phyloP scores from a whole-genome alignment of 169 alveolate species.

The Theileria parva region DNA sequence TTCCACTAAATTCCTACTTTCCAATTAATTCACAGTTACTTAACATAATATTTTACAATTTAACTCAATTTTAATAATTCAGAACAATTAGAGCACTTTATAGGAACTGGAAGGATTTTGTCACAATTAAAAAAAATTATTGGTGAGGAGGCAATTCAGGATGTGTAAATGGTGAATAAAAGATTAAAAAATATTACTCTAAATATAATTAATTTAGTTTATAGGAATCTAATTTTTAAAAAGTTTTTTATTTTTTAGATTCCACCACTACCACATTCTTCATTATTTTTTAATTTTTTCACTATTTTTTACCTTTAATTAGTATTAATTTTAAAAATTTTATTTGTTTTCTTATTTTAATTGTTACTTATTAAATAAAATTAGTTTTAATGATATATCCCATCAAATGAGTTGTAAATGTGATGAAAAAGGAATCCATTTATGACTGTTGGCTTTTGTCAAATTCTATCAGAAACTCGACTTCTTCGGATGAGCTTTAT shows the following conservation, averaged over 20 bases:
- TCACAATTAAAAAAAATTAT: background rate
- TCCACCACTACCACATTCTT: background rate
- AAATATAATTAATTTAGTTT: background rate
- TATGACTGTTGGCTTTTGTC: slow-evolving; percentile 68
- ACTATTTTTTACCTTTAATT: background rate
- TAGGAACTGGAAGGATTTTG: background rate
- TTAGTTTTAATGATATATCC: background rate
- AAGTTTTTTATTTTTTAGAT: background rate
- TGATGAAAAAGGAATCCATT: background rate
- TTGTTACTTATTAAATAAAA: background rate
- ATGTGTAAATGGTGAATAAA: background rate
- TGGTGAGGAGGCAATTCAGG: background rate
- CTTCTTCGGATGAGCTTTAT: slow-evolving; percentile 72
- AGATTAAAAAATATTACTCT: background rate
- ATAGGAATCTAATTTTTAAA: background rate
- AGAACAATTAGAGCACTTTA: background rate
- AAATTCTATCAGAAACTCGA: slow-evolving; percentile 65
- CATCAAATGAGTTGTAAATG: background rate
- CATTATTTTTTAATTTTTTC: background rate
- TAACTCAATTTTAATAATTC: background rate
- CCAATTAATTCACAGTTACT: background rate
- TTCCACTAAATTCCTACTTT: background rate
- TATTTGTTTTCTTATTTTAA: background rate
- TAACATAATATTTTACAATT: background rate
- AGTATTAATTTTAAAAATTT: background rate